These are phyloP conservation scores for Austroboletus niveus DNA, from an alignment of 1,284 basidiomycete species.

Conservation along the genomic window DNA sequence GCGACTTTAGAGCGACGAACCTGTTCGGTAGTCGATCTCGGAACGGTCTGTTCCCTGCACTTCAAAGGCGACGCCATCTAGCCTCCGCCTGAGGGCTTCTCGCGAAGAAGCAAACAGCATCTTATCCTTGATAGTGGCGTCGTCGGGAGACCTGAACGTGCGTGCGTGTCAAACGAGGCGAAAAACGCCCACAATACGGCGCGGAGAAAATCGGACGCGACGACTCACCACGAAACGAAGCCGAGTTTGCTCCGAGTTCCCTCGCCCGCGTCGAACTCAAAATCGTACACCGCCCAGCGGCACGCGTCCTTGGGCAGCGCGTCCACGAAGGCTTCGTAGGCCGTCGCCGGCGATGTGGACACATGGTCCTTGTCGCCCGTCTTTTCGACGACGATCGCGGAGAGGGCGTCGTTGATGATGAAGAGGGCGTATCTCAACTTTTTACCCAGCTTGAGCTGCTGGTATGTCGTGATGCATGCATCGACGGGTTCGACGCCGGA, in stretches of 20 bases:
- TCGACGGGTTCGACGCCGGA: constrained; percentile 73
- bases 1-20: constrained; percentile 48
- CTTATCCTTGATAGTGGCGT: constrained; percentile 88
- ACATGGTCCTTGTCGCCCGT: constrained; percentile 11
- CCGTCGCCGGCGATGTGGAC: constrained; percentile 42
- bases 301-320: not conserved
- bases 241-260: constrained; percentile 83
- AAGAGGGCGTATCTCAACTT: constrained; percentile 88
- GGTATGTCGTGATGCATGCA: constrained; percentile 66
- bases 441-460: constrained; percentile 82
- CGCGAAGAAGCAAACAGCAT: constrained; percentile 95
- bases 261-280: constrained; percentile 79
- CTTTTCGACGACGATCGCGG: constrained; percentile 78
- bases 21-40: constrained; percentile 76
- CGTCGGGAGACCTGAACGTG: constrained; percentile 78
- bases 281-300: constrained; percentile 46
- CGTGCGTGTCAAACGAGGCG: not conserved
- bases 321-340: constrained; percentile 48
- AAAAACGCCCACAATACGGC: not conserved
- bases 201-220: not conserved
- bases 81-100: constrained; percentile 74
- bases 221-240: constrained; percentile 75
- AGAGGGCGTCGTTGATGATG: constrained; percentile 64
- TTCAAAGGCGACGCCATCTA: constrained; percentile 74
- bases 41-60: constrained; percentile 86